These are phyloP conservation scores for Cystobasidium onofrii DNA, from an alignment of 768 basidiomycete species.

Conservation along the genomic window DNA sequence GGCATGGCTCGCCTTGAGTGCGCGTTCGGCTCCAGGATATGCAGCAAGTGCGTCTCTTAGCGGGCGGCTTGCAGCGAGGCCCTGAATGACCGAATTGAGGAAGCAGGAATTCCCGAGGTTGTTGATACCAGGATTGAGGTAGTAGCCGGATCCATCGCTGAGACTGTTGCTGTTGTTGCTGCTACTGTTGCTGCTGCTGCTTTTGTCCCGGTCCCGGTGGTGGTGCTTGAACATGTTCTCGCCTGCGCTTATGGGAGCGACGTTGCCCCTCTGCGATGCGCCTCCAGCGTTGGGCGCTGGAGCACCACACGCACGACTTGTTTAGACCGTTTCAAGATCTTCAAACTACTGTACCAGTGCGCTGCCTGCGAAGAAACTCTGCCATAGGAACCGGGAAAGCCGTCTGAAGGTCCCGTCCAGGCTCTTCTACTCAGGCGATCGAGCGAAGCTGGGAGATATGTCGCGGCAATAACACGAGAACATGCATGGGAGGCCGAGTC, in stretches of 20 bases:
- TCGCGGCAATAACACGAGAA: too few relatives aligned
- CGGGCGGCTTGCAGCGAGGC: constrained; percentile 5
- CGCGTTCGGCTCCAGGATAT: constrained; percentile 10
- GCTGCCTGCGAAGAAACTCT: not conserved
- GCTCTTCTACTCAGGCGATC: not conserved
- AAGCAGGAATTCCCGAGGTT: constrained; percentile 34
- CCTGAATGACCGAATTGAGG: constrained; percentile 32
- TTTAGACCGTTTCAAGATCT: too few relatives aligned
- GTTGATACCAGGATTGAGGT: constrained; percentile 7
- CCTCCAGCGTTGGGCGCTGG: too few relatives aligned
- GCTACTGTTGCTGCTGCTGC: not conserved
- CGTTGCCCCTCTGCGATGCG: too few relatives aligned
- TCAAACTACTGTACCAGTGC: not conserved
- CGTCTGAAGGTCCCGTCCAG: not conserved
- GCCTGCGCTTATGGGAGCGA: too few relatives aligned
- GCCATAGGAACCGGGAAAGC: not conserved
- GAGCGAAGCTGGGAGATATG: too few relatives aligned
- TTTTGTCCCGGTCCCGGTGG: not conserved
- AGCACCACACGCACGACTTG: too few relatives aligned
- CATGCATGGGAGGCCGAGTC: too few relatives aligned
- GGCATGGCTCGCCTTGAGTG: not conserved
- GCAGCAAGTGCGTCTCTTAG: constrained; percentile 27
- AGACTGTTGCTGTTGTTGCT: constrained; percentile 9
- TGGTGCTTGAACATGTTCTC: constrained; percentile 14
- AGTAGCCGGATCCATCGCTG: not conserved